phyloP scores from a whole-genome alignment of 129 eudicot species.

The Sambucus nigra region DNA sequence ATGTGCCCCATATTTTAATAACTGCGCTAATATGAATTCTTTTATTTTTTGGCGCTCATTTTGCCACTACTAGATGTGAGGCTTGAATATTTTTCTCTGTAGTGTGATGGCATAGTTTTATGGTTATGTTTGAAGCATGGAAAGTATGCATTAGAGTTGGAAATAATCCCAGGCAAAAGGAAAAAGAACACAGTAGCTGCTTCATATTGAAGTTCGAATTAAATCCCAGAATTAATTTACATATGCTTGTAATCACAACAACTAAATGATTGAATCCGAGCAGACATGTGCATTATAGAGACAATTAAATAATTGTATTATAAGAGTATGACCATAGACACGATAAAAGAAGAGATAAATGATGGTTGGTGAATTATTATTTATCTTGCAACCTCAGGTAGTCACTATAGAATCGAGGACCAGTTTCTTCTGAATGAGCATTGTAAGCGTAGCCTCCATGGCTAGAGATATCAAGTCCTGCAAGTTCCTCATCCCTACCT shows the following conservation, averaged over 20 bases:
- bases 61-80: too few relatives aligned
- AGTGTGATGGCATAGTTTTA: too few relatives aligned
- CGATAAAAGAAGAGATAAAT: conserved; percentile 4
- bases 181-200: too few relatives aligned
- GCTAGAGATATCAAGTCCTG: conserved; percentile 62
- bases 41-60: too few relatives aligned
- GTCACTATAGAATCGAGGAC: conserved; percentile 38
- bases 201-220: too few relatives aligned
- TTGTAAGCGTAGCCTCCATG: conserved; percentile 66
- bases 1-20: too few relatives aligned
- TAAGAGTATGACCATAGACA: neutral
- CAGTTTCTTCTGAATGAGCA: conserved; percentile 37
- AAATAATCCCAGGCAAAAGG: too few relatives aligned
- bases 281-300: neutral
- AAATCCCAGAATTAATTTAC: too few relatives aligned
- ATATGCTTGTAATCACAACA: neutral
- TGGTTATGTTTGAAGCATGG: too few relatives aligned
- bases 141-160: too few relatives aligned
- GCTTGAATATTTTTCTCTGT: too few relatives aligned
- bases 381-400: conserved; percentile 36
- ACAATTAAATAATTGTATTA: neutral
- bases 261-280: neutral
- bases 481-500: conserved; percentile 41
- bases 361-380: conserved; percentile 13
- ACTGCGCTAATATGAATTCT: too few relatives aligned